Percentiles rank a stretch among this genome's conserved stretches.
Conservation (phyloP, 257 asterid genomes). For the Knoxia roxburghii region DNA sequence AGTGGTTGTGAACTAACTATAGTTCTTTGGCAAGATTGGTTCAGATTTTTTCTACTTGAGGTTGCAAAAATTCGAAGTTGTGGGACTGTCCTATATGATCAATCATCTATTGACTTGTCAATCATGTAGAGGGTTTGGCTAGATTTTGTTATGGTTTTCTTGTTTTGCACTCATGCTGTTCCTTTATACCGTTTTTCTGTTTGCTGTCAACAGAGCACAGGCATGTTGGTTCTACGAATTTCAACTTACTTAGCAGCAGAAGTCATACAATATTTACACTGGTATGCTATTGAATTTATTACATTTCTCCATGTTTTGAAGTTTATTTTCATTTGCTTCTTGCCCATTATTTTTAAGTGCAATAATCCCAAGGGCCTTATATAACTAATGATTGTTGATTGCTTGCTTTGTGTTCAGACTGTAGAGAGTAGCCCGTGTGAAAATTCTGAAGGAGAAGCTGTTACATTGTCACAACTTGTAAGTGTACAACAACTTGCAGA, state of each 20-base stretch:
- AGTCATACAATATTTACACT: constrained; percentile 98
- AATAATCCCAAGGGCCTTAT: background rate
- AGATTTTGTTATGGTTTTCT: background rate
- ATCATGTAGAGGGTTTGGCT: background rate
- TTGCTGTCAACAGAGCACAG: constrained; percentile 75
- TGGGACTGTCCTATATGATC: background rate
- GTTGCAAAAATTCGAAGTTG: background rate
- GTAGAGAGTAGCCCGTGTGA: constrained; percentile 96
- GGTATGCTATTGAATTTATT: constrained; percentile 35
- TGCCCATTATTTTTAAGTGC: background rate
- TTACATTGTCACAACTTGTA: constrained; percentile 93
- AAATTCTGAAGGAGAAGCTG: constrained; percentile 82
- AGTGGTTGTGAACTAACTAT: background rate
- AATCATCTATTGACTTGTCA: background rate
- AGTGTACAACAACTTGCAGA: constrained; percentile 2
- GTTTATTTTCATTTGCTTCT: constrained; percentile 2
- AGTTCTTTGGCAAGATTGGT: background rate
- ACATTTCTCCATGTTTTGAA: background rate
- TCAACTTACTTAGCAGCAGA: constrained; percentile 98
- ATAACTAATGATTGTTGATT: background rate
- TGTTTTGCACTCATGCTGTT: background rate
- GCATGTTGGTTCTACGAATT: constrained; percentile 98
- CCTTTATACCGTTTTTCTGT: constrained; percentile 17
- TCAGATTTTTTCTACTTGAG: background rate
- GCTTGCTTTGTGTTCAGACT: constrained; percentile 56